phyloP scores from a whole-genome alignment of 2,329 filamentous ascomycete genomes.

The Huntiella omanensis region DNA sequence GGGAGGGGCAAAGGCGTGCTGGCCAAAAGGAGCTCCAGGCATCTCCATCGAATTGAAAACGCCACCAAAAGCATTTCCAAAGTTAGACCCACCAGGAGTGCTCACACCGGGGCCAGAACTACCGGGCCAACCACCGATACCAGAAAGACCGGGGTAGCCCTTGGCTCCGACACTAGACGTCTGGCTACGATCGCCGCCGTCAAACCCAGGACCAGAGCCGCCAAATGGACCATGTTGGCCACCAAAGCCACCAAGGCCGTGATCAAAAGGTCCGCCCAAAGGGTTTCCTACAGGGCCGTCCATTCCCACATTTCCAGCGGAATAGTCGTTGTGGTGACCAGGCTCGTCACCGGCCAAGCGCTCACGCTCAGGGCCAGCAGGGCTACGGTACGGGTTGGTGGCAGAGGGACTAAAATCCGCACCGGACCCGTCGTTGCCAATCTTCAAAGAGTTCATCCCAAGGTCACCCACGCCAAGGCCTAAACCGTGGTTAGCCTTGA shows the following conservation, averaged over 20 bases:
- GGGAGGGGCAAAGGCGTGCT: constrained; percentile 52
- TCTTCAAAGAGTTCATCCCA: constrained; percentile 41
- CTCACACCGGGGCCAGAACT: constrained; percentile 21
- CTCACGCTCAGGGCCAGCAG: constrained; percentile 50
- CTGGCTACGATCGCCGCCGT: constrained; percentile 77
- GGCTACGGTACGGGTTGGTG: constrained; percentile 91
- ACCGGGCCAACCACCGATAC: constrained; percentile 43
- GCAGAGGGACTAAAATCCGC: constrained; percentile 76
- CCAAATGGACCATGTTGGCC: constrained; percentile 31
- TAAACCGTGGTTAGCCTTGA: constrained; percentile 26
- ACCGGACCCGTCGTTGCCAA: constrained; percentile 26
- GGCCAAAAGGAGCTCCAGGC: constrained; percentile 50
- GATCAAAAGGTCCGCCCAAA: constrained; percentile 14
- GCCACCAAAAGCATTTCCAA: constrained; percentile 48
- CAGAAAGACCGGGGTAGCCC: constrained; percentile 45
- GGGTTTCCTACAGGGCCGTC: constrained; percentile 3
- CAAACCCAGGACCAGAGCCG: constrained; percentile 25
- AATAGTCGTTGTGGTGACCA: constrained; percentile 23
- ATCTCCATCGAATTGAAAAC: constrained; percentile 63
- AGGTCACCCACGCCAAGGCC: constrained; percentile 25
- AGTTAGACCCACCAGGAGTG: constrained; percentile 15
- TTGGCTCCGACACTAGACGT: constrained; percentile 75
- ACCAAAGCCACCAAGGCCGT: constrained; percentile 32
- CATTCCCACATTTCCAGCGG: background rate
- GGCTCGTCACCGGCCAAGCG: constrained; percentile 22